These are phyloP conservation scores for Harringtonia aguacate DNA, from an alignment of 2,329 filamentous ascomycete genomes.

Conservation along the genomic window DNA sequence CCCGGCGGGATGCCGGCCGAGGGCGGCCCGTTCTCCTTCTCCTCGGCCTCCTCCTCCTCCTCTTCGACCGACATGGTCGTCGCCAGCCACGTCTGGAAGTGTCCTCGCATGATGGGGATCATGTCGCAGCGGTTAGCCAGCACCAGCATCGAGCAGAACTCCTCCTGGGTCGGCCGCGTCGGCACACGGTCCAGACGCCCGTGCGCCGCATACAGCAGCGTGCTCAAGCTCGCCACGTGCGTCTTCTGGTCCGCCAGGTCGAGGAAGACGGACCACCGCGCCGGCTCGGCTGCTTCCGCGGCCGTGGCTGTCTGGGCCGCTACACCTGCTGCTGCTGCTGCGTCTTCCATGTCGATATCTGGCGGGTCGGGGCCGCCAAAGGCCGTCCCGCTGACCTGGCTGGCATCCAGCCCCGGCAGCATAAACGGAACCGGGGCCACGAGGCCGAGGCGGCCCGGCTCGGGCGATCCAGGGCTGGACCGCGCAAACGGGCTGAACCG, in stretches of 20 bases:
- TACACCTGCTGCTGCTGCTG: background rate
- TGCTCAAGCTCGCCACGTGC: background rate
- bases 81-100: slow-evolving; percentile 4
- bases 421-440: too few species aligned
- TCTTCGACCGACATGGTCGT: background rate
- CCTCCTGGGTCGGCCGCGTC: background rate
- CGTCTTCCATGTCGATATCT: background rate
- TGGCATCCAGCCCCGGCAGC: too few species aligned
- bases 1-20: background rate
- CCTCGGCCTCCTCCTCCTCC: background rate
- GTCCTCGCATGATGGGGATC: slow-evolving; percentile 3
- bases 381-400: too few species aligned
- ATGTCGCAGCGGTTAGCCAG: slow-evolving; percentile 4
- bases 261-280: background rate
- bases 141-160: slow-evolving; percentile 5
- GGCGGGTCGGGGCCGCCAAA: background rate
- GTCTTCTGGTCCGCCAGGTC: background rate
- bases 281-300: background rate
- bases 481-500: too few species aligned
- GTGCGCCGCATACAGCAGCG: slow-evolving; percentile 5
- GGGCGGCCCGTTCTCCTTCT: background rate
- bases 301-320: background rate
- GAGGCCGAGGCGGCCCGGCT: too few species aligned
- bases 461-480: too few species aligned
- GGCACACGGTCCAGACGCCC: slow-evolving; percentile 4